Conservation (phyloP, 176 grass and related monocot species). For the Elymus sibiricus region DNA sequence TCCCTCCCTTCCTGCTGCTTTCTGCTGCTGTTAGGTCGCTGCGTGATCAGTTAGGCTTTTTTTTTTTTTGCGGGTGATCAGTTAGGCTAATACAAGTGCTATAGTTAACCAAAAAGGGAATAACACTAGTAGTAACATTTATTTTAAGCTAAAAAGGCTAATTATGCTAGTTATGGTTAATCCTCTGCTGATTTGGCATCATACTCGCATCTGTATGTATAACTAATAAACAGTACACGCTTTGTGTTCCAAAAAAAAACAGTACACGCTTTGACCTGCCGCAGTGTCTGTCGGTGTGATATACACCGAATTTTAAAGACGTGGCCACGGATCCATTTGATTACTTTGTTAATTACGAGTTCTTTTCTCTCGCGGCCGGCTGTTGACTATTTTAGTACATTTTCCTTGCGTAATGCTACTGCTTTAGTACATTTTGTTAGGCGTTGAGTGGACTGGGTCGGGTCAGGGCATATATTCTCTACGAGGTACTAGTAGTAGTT, state of each 20-base stretch:
- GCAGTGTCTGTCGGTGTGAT: too few relatives aligned
- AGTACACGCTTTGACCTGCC: neutral
- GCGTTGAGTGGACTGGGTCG: neutral
- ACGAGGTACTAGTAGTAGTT: too few relatives aligned
- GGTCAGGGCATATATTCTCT: neutral
- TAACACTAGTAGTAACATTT: too few relatives aligned
- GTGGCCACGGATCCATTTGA: neutral
- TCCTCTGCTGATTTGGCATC: neutral
- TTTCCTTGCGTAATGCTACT: neutral
- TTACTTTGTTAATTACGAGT: neutral
- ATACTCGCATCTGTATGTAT: neutral
- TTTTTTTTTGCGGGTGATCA: too few relatives aligned
- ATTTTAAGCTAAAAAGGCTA: too few relatives aligned
- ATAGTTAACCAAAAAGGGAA: too few relatives aligned
- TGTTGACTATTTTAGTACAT: too few relatives aligned
- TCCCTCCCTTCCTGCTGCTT: neutral
- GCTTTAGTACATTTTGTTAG: neutral
- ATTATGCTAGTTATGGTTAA: too few relatives aligned
- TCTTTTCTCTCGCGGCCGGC: too few relatives aligned
- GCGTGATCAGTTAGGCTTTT: neutral
- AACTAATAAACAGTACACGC: neutral
- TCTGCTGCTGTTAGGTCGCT: neutral
- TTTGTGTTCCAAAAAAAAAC: too few relatives aligned
- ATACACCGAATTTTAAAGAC: neutral
- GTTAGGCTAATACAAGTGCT: too few relatives aligned